Conservation (phyloP, 208 protist genomes). For the Trypanosoma avium region DNA sequence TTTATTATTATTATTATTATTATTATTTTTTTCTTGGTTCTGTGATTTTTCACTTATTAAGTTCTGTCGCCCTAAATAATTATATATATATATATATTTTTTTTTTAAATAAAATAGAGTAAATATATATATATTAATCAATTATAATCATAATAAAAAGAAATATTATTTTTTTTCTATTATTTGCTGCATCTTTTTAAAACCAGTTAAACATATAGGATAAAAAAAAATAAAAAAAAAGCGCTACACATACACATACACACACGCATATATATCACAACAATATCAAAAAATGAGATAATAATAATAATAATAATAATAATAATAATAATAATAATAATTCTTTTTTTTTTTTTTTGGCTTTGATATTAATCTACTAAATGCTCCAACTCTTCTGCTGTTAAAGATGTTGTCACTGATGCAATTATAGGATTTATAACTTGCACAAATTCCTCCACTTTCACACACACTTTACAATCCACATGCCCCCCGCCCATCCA, state of each 20-base stretch:
- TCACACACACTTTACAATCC: constrained; percentile 78
- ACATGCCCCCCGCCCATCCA: constrained; percentile 82
- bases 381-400: constrained; percentile 56
- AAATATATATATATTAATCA: neutral
- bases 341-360: constrained; percentile 26
- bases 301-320: neutral
- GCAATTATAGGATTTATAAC: constrained; percentile 66
- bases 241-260: constrained; percentile 2
- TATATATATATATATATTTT: too few relatives aligned
- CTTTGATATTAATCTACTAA: constrained; percentile 14
- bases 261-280: neutral
- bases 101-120: too few relatives aligned
- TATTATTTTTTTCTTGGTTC: neutral
- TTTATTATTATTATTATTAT: neutral
- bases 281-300: neutral
- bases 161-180: neutral
- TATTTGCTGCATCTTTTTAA: too few relatives aligned
- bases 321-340: neutral
- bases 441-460: constrained; percentile 62
- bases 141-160: neutral
- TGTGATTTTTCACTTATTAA: neutral
- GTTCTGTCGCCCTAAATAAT: neutral
- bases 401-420: constrained; percentile 57
- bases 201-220: too few relatives aligned
- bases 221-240: too few relatives aligned